phyloP scores from a whole-genome alignment of 2,329 filamentous ascomycete species.

The Cordyceps militaris region DNA sequence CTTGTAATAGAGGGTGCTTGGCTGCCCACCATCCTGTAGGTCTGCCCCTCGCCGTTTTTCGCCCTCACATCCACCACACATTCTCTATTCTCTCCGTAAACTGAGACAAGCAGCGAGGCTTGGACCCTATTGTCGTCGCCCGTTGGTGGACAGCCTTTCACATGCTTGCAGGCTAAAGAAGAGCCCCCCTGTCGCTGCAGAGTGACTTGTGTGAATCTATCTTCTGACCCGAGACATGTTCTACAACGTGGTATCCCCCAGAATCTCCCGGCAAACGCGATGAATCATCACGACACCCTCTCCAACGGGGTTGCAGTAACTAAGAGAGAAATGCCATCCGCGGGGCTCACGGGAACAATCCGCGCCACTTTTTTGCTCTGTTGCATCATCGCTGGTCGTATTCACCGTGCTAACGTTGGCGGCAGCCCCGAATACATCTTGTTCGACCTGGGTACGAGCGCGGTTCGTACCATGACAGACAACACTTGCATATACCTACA shows the following conservation, averaged over 20 bases:
- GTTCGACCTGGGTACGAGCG: not conserved
- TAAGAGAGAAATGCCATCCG: not conserved
- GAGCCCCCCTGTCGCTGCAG: not conserved
- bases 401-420: not conserved
- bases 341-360: not conserved
- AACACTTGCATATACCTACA: not conserved
- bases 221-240: constrained; percentile 1
- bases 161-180: not conserved
- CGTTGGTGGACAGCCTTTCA: constrained; percentile 12
- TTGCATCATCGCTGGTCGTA: not conserved
- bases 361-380: not conserved
- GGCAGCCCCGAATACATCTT: not conserved
- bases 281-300: constrained; percentile 10
- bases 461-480: no score
- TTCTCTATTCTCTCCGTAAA: constrained; percentile 9
- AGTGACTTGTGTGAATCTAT: not conserved
- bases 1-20: not conserved
- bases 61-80: constrained; percentile 1
- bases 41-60: not conserved
- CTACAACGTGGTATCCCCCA: constrained; percentile 5
- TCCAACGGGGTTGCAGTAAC: not conserved
- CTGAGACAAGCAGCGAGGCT: constrained; percentile 22
- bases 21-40: not conserved
- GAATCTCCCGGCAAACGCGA: constrained; percentile 6
- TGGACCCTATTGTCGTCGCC: constrained; percentile 14